Percentiles rank a stretch among this genome's conserved stretches.
phyloP scores from a whole-genome alignment of 768 basidiomycete genomes.

The Boletus patriciae region DNA sequence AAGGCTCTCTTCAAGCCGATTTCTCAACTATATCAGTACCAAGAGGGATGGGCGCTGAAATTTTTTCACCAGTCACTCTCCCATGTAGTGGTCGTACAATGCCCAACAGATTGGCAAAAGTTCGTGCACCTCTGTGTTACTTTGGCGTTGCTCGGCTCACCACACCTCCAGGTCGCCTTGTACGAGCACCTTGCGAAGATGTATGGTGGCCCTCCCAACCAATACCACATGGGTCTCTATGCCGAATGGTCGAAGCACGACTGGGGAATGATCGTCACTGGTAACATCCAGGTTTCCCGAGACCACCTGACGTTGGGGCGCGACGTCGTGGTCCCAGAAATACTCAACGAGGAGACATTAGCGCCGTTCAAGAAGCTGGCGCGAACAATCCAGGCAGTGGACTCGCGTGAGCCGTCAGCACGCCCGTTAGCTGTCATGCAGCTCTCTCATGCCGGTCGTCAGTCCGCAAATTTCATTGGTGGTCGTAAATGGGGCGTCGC shows the following conservation, averaged over 20 bases:
- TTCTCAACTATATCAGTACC: not conserved
- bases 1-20: not conserved
- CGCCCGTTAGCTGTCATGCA: conserved; percentile 69
- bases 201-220: conserved; percentile 71
- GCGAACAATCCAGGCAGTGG: conserved; percentile 45
- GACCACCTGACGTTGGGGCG: conserved; percentile 70
- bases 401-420: conserved; percentile 6
- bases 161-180: conserved; percentile 69
- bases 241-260: conserved; percentile 67
- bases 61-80: conserved; percentile 30
- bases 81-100: conserved; percentile 38
- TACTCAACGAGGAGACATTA: conserved; percentile 43
- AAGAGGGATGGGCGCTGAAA: conserved; percentile 14
- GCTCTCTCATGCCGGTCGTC: conserved; percentile 79
- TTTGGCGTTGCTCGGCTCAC: not conserved
- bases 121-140: conserved; percentile 20
- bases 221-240: conserved; percentile 64
- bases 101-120: conserved; percentile 56
- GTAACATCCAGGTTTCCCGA: conserved; percentile 71
- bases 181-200: conserved; percentile 78
- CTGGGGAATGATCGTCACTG: conserved; percentile 90
- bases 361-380: conserved; percentile 54
- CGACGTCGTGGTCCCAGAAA: conserved; percentile 61
- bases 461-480: conserved; percentile 72
- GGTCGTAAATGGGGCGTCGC: conserved; percentile 59